Conservation (phyloP, 2,329 filamentous ascomycete genomes). For the Cytospora piceae region DNA sequence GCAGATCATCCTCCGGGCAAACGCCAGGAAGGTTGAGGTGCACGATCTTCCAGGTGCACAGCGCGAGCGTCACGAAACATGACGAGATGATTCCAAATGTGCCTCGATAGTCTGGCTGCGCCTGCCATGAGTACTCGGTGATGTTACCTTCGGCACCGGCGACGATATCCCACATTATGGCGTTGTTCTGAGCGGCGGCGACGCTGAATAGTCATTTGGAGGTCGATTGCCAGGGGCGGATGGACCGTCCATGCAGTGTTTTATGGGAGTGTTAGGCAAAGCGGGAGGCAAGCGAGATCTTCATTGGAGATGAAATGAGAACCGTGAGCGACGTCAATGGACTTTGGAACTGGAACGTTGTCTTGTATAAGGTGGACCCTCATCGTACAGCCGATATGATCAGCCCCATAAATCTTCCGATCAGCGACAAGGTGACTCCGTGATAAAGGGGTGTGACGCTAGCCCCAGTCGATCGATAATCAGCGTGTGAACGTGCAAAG, state of each 20-base stretch:
- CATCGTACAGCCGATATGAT: constrained; percentile 10
- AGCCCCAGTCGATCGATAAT: not conserved
- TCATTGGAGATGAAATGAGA: constrained; percentile 16
- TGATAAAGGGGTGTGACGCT: constrained; percentile 8
- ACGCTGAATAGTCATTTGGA: not conserved
- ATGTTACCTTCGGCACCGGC: constrained; percentile 19
- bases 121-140: constrained; percentile 17
- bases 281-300: not conserved
- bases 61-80: constrained; percentile 23
- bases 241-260: not conserved
- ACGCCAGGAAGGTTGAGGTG: constrained; percentile 21
- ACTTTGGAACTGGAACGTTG: constrained; percentile 5
- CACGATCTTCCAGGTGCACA: constrained; percentile 25
- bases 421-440: constrained; percentile 10
- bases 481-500: not conserved
- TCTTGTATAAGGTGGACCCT: constrained; percentile 7
- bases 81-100: constrained; percentile 21
- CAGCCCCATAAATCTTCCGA: constrained; percentile 22
- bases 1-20: constrained; percentile 21
- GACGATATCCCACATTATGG: constrained; percentile 26
- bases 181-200: constrained; percentile 1
- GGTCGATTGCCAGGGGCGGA: not conserved
- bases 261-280: not conserved
- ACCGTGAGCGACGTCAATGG: not conserved
- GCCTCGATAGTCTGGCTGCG: constrained; percentile 16